These are phyloP conservation scores for Sporisorium exsertum DNA, from an alignment of 1,284 basidiomycete genomes.

Conservation along the genomic window DNA sequence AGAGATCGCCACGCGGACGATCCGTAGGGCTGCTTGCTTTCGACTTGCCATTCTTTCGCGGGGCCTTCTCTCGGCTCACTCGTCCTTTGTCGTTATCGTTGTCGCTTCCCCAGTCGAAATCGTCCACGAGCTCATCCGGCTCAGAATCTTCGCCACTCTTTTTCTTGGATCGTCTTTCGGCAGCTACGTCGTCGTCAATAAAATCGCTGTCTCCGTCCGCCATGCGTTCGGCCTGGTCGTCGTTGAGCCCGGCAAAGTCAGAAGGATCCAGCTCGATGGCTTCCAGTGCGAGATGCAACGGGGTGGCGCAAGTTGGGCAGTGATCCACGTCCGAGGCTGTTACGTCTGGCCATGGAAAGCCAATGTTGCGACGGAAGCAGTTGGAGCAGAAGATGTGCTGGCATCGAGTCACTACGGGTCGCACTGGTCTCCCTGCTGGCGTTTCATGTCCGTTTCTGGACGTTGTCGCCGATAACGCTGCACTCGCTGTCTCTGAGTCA, in stretches of 20 bases:
- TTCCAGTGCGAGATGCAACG: constrained; percentile 55
- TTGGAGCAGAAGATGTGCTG: constrained; percentile 81
- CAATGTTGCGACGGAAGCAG: constrained; percentile 67
- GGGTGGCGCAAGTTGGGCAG: constrained; percentile 78
- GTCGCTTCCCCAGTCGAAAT: constrained; percentile 48
- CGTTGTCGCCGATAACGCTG: constrained; percentile 5
- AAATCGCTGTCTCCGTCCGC: constrained; percentile 27
- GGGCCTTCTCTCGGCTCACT: constrained; percentile 12
- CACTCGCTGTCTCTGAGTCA: not conserved
- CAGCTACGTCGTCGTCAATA: constrained; percentile 17
- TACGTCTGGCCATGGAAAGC: constrained; percentile 43
- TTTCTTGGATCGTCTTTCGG: constrained; percentile 11
- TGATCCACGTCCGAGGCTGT: constrained; percentile 63
- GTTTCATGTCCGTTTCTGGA: constrained; percentile 26
- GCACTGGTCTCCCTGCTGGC: constrained; percentile 31
- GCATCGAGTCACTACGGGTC: constrained; percentile 80
- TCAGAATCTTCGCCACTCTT: constrained; percentile 22
- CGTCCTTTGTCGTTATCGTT: constrained; percentile 11
- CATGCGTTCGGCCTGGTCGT: constrained; percentile 35
- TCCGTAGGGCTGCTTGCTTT: not conserved
- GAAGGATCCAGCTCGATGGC: constrained; percentile 45
- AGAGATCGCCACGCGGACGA: constrained; percentile 14
- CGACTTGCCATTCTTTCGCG: constrained; percentile 22
- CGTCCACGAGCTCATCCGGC: constrained; percentile 19
- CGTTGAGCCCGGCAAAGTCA: constrained; percentile 49